Evolutionary conservation across 2,329 filamentous ascomycete genomes (phyloP).

Genomic region (Paracoccidioides lutzii): DNA sequence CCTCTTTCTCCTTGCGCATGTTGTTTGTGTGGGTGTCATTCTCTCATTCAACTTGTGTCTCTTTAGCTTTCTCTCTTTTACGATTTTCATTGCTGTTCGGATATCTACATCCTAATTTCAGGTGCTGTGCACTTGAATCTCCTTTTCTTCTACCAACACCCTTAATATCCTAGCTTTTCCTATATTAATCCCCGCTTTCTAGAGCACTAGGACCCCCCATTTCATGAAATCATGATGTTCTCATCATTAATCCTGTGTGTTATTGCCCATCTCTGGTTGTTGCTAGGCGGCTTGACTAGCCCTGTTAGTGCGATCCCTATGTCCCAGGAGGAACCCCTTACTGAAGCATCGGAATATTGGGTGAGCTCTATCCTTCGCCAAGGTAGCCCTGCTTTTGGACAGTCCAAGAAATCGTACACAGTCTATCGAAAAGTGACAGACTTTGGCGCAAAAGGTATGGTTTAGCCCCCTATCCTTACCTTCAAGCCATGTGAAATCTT

Average conservation of each 20-base stretch:
- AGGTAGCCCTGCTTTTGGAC: slow-evolving; percentile 53
- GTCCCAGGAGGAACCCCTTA: slow-evolving; percentile 11
- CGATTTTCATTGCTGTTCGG: not conserved
- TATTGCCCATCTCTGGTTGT: slow-evolving; percentile 20
- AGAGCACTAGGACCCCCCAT: not conserved
- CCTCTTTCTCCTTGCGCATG: not conserved
- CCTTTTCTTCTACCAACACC: not conserved
- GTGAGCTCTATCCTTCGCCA: slow-evolving; percentile 55
- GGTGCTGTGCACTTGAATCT: not conserved
- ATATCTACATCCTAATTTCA: not conserved
- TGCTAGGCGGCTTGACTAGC: slow-evolving; percentile 18
- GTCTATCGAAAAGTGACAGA: slow-evolving; percentile 67
- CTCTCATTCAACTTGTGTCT: not conserved
- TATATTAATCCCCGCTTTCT: not conserved
- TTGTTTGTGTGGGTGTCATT: not conserved
- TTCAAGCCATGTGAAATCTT: slow-evolving; percentile 22
- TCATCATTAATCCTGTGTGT: slow-evolving; percentile 6
- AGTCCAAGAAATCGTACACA: slow-evolving; percentile 43
- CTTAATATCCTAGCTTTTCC: not conserved
- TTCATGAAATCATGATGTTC: not conserved
- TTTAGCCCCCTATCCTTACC: slow-evolving; percentile 11
- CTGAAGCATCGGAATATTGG: slow-evolving; percentile 46
- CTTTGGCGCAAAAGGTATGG: slow-evolving; percentile 58
- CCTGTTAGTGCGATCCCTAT: slow-evolving; percentile 23
- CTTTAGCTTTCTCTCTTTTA: not conserved